Evolutionary conservation across 1,139 yeast species (phyloP), one percentile per base, ranked within the genome.

Genomic region (Candida sojae): DNA sequence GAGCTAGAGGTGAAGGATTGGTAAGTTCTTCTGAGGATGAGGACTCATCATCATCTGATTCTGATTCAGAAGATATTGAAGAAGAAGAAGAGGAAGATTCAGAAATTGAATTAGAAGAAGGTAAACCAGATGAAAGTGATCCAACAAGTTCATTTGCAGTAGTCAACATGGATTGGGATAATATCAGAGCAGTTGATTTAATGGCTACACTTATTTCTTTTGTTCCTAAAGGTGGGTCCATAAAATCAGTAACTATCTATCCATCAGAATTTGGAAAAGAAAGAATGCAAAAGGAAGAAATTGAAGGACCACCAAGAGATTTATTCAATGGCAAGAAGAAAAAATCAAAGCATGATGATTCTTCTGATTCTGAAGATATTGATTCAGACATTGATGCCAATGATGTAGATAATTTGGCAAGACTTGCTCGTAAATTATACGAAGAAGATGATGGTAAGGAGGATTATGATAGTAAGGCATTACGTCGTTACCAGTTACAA

Each of bases 111-210:
- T 56, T 74, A 2, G 92, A 84, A 55, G 73, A 71, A 32, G 64
- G 67, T 7, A 78, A 81, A 49, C 88, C 95, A 10, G 93, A 88
- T 45, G 85, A 83, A 51, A 96, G 97, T 39, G 97, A 92, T 1
- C 96, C 96, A 29, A 78, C 96, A 0, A 71, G 73, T 34, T 73
- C 88, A 5, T 77, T 95, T 62, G 99, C 99, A 0, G 96, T 86
- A 1, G 99, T 95, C 31, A 95, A 95, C 61, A 76, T 95, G 80
- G 99, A 95, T 63, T 95, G 99, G 99, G 99, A 95, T 58, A 88
- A 93, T 61, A 77, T 95, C 21, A 79, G 83, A 46, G 88, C 98
- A 0, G 83, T 82, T 10, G 99, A 93, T 64, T 63, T 95, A 55
- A 83, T 89, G 88, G 96, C 96, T 5, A 87, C 98, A 0, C 90